A percentile compares a stretch with the other conserved stretches of the same genome.
Evolutionary conservation across 768 basidiomycete genomes (phyloP).

Genomic region (Daedalea quercina): DNA sequence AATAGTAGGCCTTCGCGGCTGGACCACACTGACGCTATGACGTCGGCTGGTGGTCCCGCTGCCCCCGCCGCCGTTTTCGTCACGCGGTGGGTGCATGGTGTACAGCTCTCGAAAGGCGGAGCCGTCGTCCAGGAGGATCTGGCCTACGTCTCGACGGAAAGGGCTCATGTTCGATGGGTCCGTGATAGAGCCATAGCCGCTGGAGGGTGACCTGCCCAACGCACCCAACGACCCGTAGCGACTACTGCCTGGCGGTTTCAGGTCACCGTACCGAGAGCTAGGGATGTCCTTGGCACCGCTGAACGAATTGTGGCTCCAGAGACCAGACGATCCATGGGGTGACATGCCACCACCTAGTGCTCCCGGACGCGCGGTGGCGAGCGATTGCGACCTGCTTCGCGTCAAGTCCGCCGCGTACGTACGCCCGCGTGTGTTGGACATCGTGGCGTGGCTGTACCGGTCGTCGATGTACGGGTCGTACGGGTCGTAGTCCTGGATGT

Average conservation of each 20-base stretch:
- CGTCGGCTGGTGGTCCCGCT: conserved; percentile 80
- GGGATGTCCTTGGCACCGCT: conserved; percentile 56
- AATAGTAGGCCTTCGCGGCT: conserved; percentile 58
- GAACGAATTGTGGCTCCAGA: conserved; percentile 53
- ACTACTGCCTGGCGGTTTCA: conserved; percentile 54
- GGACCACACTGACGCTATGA: conserved; percentile 80
- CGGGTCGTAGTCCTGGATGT: conserved; percentile 29
- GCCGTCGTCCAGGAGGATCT: conserved; percentile 70
- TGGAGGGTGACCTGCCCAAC: conserved; percentile 48
- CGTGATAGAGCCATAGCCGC: conserved; percentile 41
- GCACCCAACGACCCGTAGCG: conserved; percentile 61
- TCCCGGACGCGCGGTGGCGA: conserved; percentile 54
- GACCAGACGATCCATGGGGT: conserved; percentile 21
- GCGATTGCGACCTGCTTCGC: conserved; percentile 71
- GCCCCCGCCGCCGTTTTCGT: conserved; percentile 55
- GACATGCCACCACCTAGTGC: conserved; percentile 44
- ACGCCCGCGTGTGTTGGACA: conserved; percentile 43
- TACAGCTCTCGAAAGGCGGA: conserved; percentile 69
- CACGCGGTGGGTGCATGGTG: conserved; percentile 61
- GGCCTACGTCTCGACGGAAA: conserved; percentile 77
- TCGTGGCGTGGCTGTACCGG: conserved; percentile 38
- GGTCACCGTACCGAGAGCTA: conserved; percentile 46
- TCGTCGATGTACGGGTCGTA: conserved; percentile 43
- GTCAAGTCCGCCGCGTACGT: conserved; percentile 55
- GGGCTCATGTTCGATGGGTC: conserved; percentile 79